phyloP scores from a whole-genome alignment of 768 basidiomycete genomes.

The Boletus rex-veris region DNA sequence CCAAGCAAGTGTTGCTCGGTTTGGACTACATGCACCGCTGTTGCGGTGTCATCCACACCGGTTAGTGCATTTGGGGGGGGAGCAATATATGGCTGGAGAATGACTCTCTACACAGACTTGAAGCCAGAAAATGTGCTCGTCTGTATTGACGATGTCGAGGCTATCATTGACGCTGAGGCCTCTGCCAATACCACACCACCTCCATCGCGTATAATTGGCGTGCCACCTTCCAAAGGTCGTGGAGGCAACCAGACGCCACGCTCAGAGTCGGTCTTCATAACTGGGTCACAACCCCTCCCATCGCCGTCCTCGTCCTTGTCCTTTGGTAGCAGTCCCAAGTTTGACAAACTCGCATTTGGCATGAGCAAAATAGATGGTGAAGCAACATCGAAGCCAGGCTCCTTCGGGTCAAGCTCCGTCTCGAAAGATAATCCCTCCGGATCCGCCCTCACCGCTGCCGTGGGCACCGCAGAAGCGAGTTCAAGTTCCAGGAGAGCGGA shows the following conservation, averaged over 20 bases:
- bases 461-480: constrained; percentile 10
- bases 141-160: constrained; percentile 93
- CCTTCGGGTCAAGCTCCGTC: constrained; percentile 24
- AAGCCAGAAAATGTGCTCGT: constrained; percentile 99
- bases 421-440: constrained; percentile 22
- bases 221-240: constrained; percentile 87
- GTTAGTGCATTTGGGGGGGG: constrained; percentile 32
- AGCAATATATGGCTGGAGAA: background rate
- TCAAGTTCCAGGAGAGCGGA: constrained; percentile 27
- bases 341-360: constrained; percentile 87
- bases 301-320: constrained; percentile 76
- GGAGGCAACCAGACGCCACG: constrained; percentile 97
- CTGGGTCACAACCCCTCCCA: constrained; percentile 90
- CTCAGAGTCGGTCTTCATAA: constrained; percentile 78
- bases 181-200: constrained; percentile 33
- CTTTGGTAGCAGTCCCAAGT: constrained; percentile 62
- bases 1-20: constrained; percentile 92
- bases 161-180: constrained; percentile 79
- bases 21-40: constrained; percentile 97
- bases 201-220: constrained; percentile 76
- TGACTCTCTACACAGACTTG: constrained; percentile 53
- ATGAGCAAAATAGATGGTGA: constrained; percentile 85
- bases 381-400: constrained; percentile 34
- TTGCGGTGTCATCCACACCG: constrained; percentile 96
- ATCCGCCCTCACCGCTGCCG: constrained; percentile 11